Conservation (phyloP, 2,329 filamentous ascomycete genomes). For the Colletotrichum truncatum region DNA sequence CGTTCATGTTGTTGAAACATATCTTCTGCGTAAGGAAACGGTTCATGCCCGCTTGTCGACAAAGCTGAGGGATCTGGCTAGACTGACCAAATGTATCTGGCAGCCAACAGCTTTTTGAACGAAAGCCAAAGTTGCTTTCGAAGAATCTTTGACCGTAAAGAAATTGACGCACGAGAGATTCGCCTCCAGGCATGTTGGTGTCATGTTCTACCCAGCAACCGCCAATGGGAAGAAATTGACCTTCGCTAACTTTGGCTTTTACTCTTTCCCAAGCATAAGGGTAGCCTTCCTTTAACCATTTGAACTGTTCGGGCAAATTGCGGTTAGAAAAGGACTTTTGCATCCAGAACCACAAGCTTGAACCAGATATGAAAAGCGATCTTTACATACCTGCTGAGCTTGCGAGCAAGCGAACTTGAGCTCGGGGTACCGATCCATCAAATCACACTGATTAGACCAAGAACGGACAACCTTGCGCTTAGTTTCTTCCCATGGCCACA, state of each 20-base stretch:
- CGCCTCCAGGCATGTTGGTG: slow-evolving; percentile 74
- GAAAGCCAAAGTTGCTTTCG: slow-evolving; percentile 70
- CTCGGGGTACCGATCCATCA: slow-evolving; percentile 75
- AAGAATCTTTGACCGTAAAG: slow-evolving; percentile 75
- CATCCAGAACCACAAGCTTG: too few relatives aligned
- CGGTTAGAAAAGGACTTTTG: too few relatives aligned
- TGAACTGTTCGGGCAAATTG: slow-evolving; percentile 46
- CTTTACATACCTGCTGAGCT: slow-evolving; percentile 54
- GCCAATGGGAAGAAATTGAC: slow-evolving; percentile 72
- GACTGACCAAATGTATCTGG: slow-evolving; percentile 78
- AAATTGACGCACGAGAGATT: slow-evolving; percentile 74
- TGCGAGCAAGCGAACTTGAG: slow-evolving; percentile 72
- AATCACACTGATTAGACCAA: slow-evolving; percentile 75
- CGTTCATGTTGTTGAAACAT: slow-evolving; percentile 80
- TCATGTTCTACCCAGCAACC: slow-evolving; percentile 78
- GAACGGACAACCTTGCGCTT: slow-evolving; percentile 76
- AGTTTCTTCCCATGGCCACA: slow-evolving; percentile 77
- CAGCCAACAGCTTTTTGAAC: slow-evolving; percentile 73
- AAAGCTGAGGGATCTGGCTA: slow-evolving; percentile 72
- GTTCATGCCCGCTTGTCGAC: slow-evolving; percentile 72
- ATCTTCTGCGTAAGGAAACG: slow-evolving; percentile 76
- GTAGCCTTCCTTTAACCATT: slow-evolving; percentile 74
- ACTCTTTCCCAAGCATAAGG: slow-evolving; percentile 72
- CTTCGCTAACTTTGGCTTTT: slow-evolving; percentile 72
- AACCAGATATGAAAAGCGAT: slow-evolving; percentile 33